Evolutionary conservation across 169 alveolate genomes (phyloP).

Genomic region (Plasmodium knowlesi): DNA sequence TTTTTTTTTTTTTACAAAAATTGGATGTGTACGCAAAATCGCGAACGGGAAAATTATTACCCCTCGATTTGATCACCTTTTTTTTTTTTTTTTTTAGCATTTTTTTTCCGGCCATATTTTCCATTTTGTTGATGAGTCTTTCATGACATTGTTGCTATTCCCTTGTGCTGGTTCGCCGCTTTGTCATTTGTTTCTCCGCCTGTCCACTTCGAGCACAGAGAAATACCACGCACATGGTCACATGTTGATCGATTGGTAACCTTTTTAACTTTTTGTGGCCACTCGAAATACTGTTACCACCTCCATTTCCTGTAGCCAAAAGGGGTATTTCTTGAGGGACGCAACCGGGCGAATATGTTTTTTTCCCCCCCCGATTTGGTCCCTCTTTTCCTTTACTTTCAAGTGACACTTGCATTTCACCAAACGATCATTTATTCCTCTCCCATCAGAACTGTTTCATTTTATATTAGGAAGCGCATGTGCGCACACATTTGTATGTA

Average conservation of each 20-base stretch:
- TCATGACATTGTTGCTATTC: not conserved
- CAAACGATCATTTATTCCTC: not conserved
- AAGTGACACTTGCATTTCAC: not conserved
- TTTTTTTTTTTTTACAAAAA: not conserved
- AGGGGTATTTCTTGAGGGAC: slow-evolving; percentile 9
- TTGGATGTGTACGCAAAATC: not conserved
- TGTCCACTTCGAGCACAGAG: not conserved
- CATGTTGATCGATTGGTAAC: not conserved
- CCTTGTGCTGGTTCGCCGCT: not conserved
- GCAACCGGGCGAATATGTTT: not conserved
- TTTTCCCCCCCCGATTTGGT: not conserved
- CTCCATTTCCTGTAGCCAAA: not conserved
- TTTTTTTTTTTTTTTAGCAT: not conserved
- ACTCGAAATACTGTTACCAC: not conserved
- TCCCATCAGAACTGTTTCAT: not conserved
- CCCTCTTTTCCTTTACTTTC: slow-evolving; percentile 4
- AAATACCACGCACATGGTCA: not conserved
- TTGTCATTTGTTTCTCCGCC: not conserved
- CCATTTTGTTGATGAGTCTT: not conserved
- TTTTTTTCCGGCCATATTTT: too few relatives aligned
- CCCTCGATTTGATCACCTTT: not conserved
- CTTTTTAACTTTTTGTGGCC: not conserved
- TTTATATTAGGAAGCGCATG: not conserved
- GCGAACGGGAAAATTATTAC: not conserved
- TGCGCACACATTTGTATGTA: not conserved